Percentiles rank a stretch among this genome's conserved stretches.
Evolutionary conservation across 2,329 filamentous ascomycete genomes (phyloP).

Genomic region (Trichoderma brevicompactum): DNA sequence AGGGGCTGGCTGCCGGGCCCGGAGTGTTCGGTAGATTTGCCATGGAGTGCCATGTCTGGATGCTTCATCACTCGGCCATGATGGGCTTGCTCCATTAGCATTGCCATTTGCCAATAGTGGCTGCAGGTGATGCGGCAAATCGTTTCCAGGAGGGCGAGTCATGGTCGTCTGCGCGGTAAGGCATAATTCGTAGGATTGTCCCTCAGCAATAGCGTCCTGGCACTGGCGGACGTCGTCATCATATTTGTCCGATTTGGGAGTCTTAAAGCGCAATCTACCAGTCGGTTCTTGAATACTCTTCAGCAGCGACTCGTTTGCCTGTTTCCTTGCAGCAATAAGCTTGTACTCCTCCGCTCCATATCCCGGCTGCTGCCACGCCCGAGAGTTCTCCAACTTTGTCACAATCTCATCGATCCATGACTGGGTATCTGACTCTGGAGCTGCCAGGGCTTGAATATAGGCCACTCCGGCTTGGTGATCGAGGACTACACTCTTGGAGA

Average conservation of each 20-base stretch:
- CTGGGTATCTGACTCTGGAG: constrained; percentile 36
- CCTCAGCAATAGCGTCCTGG: constrained; percentile 72
- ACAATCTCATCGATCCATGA: constrained; percentile 41
- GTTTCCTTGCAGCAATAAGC: constrained; percentile 6
- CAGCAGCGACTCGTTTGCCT: constrained; percentile 32
- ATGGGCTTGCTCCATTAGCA: background rate
- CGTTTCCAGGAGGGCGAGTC: constrained; percentile 50
- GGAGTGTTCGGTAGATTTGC: constrained; percentile 73
- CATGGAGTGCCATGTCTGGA: constrained; percentile 53
- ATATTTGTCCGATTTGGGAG: constrained; percentile 58
- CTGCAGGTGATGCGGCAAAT: constrained; percentile 42
- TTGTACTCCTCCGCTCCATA: constrained; percentile 24
- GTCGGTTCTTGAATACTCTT: constrained; percentile 25
- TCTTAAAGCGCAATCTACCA: constrained; percentile 40
- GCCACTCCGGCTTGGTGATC: constrained; percentile 68
- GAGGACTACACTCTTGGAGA: constrained; percentile 76
- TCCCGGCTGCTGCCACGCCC: constrained; percentile 37
- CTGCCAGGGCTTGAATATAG: constrained; percentile 61
- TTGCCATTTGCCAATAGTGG: background rate
- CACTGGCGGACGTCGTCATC: constrained; percentile 69
- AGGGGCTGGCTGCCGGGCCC: constrained; percentile 75
- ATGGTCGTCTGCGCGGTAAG: constrained; percentile 77
- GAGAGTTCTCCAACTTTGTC: constrained; percentile 41
- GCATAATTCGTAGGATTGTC: constrained; percentile 85
- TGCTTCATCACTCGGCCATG: background rate